Conservation (phyloP, 208 protist genomes). For the Phytomonas sp. region DNA sequence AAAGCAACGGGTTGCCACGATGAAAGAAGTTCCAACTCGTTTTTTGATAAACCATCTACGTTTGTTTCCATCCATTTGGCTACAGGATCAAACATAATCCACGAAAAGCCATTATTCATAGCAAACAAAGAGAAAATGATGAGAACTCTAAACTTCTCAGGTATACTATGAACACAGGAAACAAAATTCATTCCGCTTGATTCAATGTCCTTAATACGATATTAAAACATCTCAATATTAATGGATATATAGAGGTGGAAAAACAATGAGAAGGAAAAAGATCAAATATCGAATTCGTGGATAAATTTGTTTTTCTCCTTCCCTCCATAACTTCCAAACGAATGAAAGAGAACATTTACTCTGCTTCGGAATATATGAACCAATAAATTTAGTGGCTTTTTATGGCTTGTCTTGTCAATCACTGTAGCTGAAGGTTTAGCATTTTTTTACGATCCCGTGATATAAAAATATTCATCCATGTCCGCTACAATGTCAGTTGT, state of each 20-base stretch:
- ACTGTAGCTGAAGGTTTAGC: neutral
- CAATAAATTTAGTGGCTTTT: neutral
- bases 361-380: neutral
- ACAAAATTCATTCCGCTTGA: neutral
- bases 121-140: conserved; percentile 79
- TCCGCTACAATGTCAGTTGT: neutral
- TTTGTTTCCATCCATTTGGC: conserved; percentile 56
- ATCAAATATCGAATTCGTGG: neutral
- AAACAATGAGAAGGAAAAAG: neutral
- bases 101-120: conserved; percentile 82
- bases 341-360: neutral
- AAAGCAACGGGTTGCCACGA: conserved; percentile 82
- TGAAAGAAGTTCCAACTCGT: conserved; percentile 60
- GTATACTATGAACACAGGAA: conserved; percentile 1
- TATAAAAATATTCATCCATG: neutral
- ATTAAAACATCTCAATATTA: neutral
- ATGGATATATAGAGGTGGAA: neutral
- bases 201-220: neutral
- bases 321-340: too few species aligned
- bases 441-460: neutral
- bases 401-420: neutral
- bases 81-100: conserved; percentile 86
- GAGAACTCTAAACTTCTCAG: conserved; percentile 63
- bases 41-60: conserved; percentile 43
- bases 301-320: neutral